These are phyloP conservation scores for Ottelia alismoides DNA, from an alignment of 106 monocot genomes.

Conservation along the genomic window DNA sequence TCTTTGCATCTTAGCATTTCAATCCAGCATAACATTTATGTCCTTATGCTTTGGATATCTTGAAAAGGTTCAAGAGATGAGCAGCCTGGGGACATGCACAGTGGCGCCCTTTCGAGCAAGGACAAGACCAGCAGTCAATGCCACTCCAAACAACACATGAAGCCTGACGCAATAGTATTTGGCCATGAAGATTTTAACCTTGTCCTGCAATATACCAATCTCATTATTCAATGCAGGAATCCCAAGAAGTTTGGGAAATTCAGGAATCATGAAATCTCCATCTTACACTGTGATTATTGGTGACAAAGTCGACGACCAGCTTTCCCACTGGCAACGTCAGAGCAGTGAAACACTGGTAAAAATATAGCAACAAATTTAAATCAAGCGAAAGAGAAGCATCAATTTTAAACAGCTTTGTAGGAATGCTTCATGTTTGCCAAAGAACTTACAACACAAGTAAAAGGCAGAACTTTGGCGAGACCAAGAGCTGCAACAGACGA, in stretches of 20 bases:
- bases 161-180: constrained; percentile 88
- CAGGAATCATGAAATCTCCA: not conserved
- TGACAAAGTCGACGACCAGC: constrained; percentile 43
- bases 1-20: too few species aligned
- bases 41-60: too few species aligned
- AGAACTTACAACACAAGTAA: constrained; percentile 38
- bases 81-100: too few species aligned
- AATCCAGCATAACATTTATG: too few species aligned
- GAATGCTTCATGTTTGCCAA: too few species aligned
- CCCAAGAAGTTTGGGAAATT: not conserved
- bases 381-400: too few species aligned
- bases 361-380: not conserved
- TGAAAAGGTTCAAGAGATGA: too few species aligned
- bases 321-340: constrained; percentile 61
- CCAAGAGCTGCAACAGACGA: constrained; percentile 33
- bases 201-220: constrained; percentile 40
- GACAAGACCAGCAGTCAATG: constrained; percentile 52
- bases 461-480: constrained; percentile 53
- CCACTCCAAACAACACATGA: constrained; percentile 68
- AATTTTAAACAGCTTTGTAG: too few species aligned
- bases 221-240: not conserved
- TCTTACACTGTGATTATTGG: constrained; percentile 60
- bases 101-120: constrained; percentile 60
- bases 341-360: too few species aligned
- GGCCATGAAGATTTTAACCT: constrained; percentile 79